Evolutionary conservation across 148 eudicot genomes (phyloP), one percentile per base, ranked within the genome.

Genomic region (Euryodendron excelsum): DNA sequence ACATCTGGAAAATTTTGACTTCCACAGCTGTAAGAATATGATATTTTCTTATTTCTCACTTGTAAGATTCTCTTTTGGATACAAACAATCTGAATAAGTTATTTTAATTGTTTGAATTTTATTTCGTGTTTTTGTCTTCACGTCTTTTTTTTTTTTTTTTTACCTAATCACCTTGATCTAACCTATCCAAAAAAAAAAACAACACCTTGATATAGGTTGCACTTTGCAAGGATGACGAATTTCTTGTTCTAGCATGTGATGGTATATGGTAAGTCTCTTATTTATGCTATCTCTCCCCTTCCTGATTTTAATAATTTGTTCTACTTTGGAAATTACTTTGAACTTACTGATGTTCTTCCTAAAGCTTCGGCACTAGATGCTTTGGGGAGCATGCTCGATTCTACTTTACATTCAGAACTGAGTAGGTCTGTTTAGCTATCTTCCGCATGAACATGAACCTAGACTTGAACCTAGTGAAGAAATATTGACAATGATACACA

Each of bases 201-300:
- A n/a, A n/a, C n/a, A n/a, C n/a, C 62, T 81, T 21, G 23, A 58
- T 61, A 58, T 58, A 93, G 97, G 87, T 85, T 69, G 89, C 90
- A 81, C 93, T 91, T 72, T 85, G 84, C 62, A 90, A 86, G 37
- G 93, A 91, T 70, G 87, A 88, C 65, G 95, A 93, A 47, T 93
- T 93, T 85, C 80, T 93, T 82, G 87, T 89, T 52, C 73, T 93
- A 77, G 97, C 97, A 52, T 93, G 93, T 86, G 95, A 93, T 87
- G 97, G 97, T 27, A 88, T 93, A 37, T 91, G 97, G 97, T 91
- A 81, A 84, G 89, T 66, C 56, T 67, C 33, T 55, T 37, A 9
- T 65, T 33, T 65, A 5, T 59, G 31, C 30, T 68, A 21, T 71
- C 14, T 45, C 5, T 61, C 67, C 39, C 44, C 30, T 5, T 56